Evolutionary conservation across 2,329 filamentous ascomycete species (phyloP), one percentile per base, ranked within the genome.

Genomic region (Penicillium expansum): DNA sequence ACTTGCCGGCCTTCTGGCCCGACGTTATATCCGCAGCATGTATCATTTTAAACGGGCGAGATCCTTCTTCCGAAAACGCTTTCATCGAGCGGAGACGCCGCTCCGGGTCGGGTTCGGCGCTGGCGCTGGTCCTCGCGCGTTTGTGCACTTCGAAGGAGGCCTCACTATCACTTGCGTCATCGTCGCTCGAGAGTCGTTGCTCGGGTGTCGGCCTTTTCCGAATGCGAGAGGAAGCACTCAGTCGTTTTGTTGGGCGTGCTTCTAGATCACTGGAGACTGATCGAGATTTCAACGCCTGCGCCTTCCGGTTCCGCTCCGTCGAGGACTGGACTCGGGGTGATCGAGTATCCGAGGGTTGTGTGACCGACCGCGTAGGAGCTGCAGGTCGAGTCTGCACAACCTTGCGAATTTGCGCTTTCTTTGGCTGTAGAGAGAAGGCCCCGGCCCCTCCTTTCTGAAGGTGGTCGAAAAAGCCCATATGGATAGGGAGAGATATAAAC

Each of bases 21-120:
- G 72, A 75, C 44, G 73, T 78, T 64, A 82, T 81, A 56, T 80
- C 74, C 38, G 75, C 69, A 9, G 80, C 80, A 68, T 83, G 80
- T 24, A 82, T 73, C 70, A 82, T 78, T 20, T 72, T 62, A 47
- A 79, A 71, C 8, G 67, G 55, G 39, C 67, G 69, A 24, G 66
- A 63, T n/a, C 65, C 69, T 39, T 76, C 72, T 30, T 75, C 72
- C 30, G 74, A 73, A 61, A 79, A 80, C n/a, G 78, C 74, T 59
- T 74, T 74, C 54, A 71, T 59, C 48, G 78, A 79, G 52, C 79
- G 75, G 61, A 81, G 63, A 30, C 70, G 70, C 41, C 79, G 72
- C 41, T 76, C 74, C 32, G 73, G 68, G 59, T 81, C 77, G 14
- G 77, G 73, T 57, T 79, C 75, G n/a, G 71, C 69, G 39, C 73